Evolutionary conservation across 495 filamentous ascomycete species (phyloP).

Genomic region (Zalerion maritima): DNA sequence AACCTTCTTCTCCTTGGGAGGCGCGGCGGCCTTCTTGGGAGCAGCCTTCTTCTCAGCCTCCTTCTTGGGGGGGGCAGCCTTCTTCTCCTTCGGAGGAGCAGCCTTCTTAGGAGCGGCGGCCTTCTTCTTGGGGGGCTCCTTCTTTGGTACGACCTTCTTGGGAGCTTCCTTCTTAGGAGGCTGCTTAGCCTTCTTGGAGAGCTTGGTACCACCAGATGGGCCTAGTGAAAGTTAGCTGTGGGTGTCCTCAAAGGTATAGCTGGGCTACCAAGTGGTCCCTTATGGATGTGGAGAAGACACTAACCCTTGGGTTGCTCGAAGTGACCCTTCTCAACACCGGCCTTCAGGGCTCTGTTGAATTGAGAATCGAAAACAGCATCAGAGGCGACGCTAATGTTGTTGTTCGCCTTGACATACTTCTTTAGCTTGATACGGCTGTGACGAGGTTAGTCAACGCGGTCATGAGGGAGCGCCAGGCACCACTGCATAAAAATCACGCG

Average conservation of each 20-base stretch:
- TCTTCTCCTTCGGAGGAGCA: constrained; percentile 16
- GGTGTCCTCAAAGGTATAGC: constrained; percentile 2
- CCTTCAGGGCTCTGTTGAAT: constrained; percentile 85
- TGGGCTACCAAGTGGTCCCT: not conserved
- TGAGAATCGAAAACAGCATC: constrained; percentile 71
- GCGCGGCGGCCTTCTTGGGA: constrained; percentile 30
- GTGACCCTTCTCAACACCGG: constrained; percentile 76
- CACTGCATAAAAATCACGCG: too few species aligned
- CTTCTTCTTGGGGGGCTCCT: constrained; percentile 21
- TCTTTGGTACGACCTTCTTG: constrained; percentile 32
- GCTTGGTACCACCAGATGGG: constrained; percentile 88
- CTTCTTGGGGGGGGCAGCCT: constrained; percentile 26
- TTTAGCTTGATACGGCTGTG: constrained; percentile 85
- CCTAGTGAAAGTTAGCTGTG: constrained; percentile 34
- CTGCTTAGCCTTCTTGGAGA: constrained; percentile 65
- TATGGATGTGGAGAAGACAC: constrained; percentile 16
- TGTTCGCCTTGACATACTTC: constrained; percentile 96
- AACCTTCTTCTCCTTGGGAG: constrained; percentile 28
- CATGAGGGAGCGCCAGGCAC: too few species aligned
- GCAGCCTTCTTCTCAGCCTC: constrained; percentile 23
- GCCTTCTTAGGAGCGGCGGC: constrained; percentile 19
- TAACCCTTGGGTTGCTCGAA: constrained; percentile 94
- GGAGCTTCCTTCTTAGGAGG: constrained; percentile 26
- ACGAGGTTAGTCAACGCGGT: too few species aligned
- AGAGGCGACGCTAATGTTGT: constrained; percentile 60